Evolutionary conservation across 2,329 filamentous ascomycete species (phyloP), one percentile per base, ranked within the genome.

Genomic region (Endocalyx cinctus): DNA sequence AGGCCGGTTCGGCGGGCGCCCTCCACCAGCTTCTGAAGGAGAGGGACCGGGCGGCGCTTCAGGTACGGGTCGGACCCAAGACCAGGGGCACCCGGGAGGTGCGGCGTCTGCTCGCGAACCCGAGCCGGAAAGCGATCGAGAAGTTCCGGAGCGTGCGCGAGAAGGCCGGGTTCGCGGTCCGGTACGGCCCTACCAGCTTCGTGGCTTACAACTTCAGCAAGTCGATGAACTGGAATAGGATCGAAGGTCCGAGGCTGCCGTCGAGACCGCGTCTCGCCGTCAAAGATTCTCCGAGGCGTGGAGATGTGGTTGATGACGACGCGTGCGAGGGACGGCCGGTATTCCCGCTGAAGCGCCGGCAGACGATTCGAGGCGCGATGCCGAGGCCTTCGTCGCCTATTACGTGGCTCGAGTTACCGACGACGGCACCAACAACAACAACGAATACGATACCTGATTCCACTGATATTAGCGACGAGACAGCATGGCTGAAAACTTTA

Each of bases 161-260:
- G 17, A 37, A 44, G 14, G 43, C 44, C 8, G 47, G 47, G 26
- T 6, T 46, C 10, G 28, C 33, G 1, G 6, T 35, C 15, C 42
- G 34, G 19, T 50, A 48, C 25, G 46, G 47, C 1, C 17, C 29
- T 5, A 17, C 42, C 0, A 48, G 40, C 1, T 31, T 29, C 10
- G 17, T 42, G 1, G 35, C 32, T 2, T 49, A 49, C 22, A 50
- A 50, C 28, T 48, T 52, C 11, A 45, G 44, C 17, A 46, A 20
- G 33, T 39, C 46, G 2, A 7, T 45, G 3, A 27, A 32, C n/a
- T 47, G 46, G 41, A 51, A 50, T 17, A 20, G 33, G 20, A 25
- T 27, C 8, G 27, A 31, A 2, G 18, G 22, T 5, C 17, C 34
- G 6, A 29, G 14, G 19, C 10, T 44, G 4, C 41, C 48, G 12